phyloP scores from a whole-genome alignment of 768 basidiomycete genomes.

The Pulveroboletus sp. region DNA sequence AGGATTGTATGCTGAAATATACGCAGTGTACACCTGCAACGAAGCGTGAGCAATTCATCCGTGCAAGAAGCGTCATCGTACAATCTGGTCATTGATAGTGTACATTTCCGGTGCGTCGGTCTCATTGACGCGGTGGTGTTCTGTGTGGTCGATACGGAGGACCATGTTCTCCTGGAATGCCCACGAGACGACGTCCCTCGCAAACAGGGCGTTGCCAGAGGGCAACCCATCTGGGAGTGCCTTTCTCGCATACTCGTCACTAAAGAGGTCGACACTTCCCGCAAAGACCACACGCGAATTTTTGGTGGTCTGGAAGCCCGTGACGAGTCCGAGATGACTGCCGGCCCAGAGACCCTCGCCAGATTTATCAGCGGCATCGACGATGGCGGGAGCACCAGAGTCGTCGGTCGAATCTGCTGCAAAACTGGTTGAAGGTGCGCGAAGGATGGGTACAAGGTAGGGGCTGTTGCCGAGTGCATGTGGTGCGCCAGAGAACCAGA shows the following conservation, averaged over 20 bases:
- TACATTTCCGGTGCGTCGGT: constrained; percentile 68
- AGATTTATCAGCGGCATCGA: constrained; percentile 69
- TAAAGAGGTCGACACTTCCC: constrained; percentile 79
- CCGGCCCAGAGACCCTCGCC: constrained; percentile 87
- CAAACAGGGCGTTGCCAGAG: constrained; percentile 76
- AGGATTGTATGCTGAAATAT: constrained; percentile 68
- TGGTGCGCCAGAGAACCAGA: constrained; percentile 77
- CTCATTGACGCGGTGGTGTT: constrained; percentile 70
- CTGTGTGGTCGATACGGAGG: constrained; percentile 70
- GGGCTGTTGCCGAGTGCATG: constrained; percentile 71
- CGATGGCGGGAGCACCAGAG: constrained; percentile 56
- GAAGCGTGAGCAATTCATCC: background rate
- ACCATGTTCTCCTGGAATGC: constrained; percentile 86
- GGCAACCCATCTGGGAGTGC: constrained; percentile 55
- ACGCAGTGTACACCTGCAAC: constrained; percentile 65
- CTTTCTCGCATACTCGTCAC: constrained; percentile 69
- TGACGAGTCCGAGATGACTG: constrained; percentile 69
- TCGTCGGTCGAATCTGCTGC: constrained; percentile 64
- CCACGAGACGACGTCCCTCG: constrained; percentile 78
- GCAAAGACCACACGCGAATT: constrained; percentile 79
- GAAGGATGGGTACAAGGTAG: constrained; percentile 76
- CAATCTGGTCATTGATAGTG: constrained; percentile 83
- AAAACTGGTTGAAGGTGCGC: constrained; percentile 73
- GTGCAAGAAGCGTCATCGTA: constrained; percentile 30
- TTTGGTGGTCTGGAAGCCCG: constrained; percentile 83